Base-by-base conservation (phyloP, 73 alveolate species). In the Paramecium sonneborni region DNA sequence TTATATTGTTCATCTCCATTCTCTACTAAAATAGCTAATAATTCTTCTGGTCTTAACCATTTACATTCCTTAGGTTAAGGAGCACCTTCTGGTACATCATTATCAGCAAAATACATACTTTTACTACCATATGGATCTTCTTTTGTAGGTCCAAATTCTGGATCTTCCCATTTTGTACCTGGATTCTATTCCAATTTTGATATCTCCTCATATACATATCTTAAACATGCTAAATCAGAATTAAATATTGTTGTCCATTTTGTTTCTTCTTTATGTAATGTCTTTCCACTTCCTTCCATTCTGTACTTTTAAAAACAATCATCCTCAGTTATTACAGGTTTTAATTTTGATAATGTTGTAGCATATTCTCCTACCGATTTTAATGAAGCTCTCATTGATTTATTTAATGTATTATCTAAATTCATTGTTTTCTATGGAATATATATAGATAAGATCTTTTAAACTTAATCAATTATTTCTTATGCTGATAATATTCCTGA, bases 141-240 rank as follows among this genome's bases (percentile, higher is more conserved):
- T 84, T 91, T 62, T 26, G 70, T 96, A 1, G 99, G 99, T 6
- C 99, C 99, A 93, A 98, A 98, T 35, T 98, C 99, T 8, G 95
- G 95, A 93, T 98, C 99, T 23, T 39, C 57, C 94, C 94, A 88
- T 82, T 69, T 88, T 10, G 56, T 43, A 23, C 90, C 90, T 11
- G 90, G 90, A 43, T n/a, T 24, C 58, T 5, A 5, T 39, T 67
- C 84, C 7, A 88, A 26, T 41, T 70, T 43, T 28, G 57, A 39
- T n/a, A 88, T 85, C 6, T 43, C 76, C 20, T 88, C 94, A 38
- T 69, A 55, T 5, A 72, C 94, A 69, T 69, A 69, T 55, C 87
- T 88, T 26, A 88, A 69, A 37, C 91, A 69, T 44, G 94, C 91
- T 32, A 88, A 82, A 21, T 88, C 94, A 34, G 79, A 57, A 11